Evolutionary conservation across 352 stramenopile species (phyloP).

Genomic region (Phytophthora cryptogea): DNA sequence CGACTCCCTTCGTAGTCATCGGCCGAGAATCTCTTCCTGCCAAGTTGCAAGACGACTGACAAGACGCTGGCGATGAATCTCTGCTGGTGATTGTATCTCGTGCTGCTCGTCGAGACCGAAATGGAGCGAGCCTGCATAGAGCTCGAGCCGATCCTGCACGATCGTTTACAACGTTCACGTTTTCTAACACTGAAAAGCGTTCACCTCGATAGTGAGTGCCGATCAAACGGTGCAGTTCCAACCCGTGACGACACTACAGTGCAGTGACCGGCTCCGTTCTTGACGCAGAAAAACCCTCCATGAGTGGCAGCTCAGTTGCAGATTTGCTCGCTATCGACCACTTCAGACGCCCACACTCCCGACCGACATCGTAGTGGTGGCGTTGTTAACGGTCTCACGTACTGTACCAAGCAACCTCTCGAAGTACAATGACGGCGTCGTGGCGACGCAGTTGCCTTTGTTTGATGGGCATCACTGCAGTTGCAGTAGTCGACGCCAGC

Average conservation of each 20-base stretch:
- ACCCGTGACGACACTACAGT: constrained; percentile 11
- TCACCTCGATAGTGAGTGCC: constrained; percentile 12
- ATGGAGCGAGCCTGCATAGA: constrained; percentile 10
- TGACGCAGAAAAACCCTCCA: constrained; percentile 22
- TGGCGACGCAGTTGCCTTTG: constrained; percentile 1
- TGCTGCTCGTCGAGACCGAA: constrained; percentile 6
- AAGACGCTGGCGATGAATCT: not conserved
- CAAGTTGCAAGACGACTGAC: no score
- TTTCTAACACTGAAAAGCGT: constrained; percentile 22
- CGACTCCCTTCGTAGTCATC: constrained; percentile 9
- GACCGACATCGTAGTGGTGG: not conserved
- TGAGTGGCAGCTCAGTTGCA: constrained; percentile 9
- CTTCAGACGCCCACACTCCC: not conserved
- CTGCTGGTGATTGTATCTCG: not conserved
- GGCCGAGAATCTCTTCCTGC: not conserved
- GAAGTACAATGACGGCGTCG: constrained; percentile 1
- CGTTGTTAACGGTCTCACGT: no score
- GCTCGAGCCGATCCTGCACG: constrained; percentile 1
- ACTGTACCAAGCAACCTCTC: no score
- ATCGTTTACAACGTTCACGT: constrained; percentile 7
- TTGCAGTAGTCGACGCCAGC: constrained; percentile 26
- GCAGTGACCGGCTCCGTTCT: constrained; percentile 22
- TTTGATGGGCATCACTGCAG: constrained; percentile 2
- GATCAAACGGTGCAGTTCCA: not conserved
- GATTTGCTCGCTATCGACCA: constrained; percentile 6